phyloP scores from a whole-genome alignment of 2,329 filamentous ascomycete genomes.

The Neofusicoccum sp. region DNA sequence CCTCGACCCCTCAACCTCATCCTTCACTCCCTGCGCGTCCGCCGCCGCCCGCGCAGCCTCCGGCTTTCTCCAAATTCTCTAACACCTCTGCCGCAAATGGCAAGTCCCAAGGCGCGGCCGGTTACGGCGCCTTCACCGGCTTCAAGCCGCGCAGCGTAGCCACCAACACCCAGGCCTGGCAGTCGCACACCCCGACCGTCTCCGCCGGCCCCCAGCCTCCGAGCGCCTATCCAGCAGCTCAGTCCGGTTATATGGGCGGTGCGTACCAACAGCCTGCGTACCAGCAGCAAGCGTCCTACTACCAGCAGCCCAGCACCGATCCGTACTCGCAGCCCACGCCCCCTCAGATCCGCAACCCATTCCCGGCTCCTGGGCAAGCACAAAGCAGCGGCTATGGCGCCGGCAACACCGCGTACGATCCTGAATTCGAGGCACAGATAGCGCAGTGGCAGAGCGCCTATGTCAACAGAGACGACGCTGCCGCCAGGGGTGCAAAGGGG shows the following conservation, averaged over 20 bases:
- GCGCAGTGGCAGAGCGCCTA: conserved; percentile 95
- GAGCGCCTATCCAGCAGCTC: conserved; percentile 37
- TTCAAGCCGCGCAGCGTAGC: conserved; percentile 62
- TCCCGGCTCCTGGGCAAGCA: conserved; percentile 61
- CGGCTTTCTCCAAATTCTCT: conserved; percentile 35
- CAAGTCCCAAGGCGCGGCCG: conserved; percentile 38
- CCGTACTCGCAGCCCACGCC: conserved; percentile 44
- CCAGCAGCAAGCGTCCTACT: conserved; percentile 47
- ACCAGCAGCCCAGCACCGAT: conserved; percentile 45
- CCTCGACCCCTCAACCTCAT: conserved; percentile 41
- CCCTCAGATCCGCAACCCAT: conserved; percentile 78
- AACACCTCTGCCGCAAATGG: conserved; percentile 46
- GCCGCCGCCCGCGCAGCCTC: conserved; percentile 56
- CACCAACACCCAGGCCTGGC: conserved; percentile 37
- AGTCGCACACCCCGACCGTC: conserved; percentile 32
- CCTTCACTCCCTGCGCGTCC: conserved; percentile 75
- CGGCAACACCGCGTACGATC: conserved; percentile 53
- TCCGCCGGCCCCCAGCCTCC: conserved; percentile 30
- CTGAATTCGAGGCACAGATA: conserved; percentile 86
- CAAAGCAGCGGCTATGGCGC: conserved; percentile 32
- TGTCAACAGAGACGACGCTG: conserved; percentile 59
- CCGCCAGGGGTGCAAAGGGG: conserved; percentile 40
- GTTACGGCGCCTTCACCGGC: conserved; percentile 49
- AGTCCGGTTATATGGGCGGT: conserved; percentile 42
- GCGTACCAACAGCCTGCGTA: conserved; percentile 40